Evolutionary conservation across 2,329 filamentous ascomycete genomes (phyloP).

Genomic region (Aspergillus proliferans): DNA sequence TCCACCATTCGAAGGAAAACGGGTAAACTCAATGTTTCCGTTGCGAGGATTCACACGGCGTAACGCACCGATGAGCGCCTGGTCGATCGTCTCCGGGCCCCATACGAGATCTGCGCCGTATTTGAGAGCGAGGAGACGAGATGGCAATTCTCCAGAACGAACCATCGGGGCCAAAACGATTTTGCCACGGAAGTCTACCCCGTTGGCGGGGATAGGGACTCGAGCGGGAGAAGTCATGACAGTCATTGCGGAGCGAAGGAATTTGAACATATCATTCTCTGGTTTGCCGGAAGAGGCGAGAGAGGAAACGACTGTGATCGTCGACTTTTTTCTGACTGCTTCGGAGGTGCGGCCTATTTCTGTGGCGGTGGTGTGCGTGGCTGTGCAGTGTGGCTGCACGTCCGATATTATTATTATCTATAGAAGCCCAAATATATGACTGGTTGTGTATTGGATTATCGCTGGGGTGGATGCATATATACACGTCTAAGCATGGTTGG

Average conservation of each 20-base stretch:
- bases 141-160: constrained; percentile 87
- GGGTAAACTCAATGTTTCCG: constrained; percentile 77
- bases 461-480: too few species aligned
- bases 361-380: too few species aligned
- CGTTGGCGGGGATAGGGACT: constrained; percentile 78
- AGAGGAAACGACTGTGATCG: not conserved
- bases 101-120: constrained; percentile 97
- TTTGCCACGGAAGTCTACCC: constrained; percentile 90
- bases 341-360: not conserved
- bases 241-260: constrained; percentile 52
- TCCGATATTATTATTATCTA: too few species aligned
- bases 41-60: constrained; percentile 70
- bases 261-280: constrained; percentile 33
- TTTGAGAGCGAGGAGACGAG: constrained; percentile 77
- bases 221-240: constrained; percentile 42
- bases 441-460: too few species aligned
- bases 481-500: too few species aligned
- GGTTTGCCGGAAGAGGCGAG: not conserved
- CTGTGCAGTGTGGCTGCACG: too few species aligned
- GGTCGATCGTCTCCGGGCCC: constrained; percentile 94
- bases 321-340: not conserved
- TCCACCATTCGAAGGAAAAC: constrained; percentile 26
- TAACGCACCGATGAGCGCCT: constrained; percentile 80
- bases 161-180: constrained; percentile 97
- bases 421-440: too few species aligned